Conservation (phyloP, 495 filamentous ascomycete genomes). For the Usnea hakonensis region DNA sequence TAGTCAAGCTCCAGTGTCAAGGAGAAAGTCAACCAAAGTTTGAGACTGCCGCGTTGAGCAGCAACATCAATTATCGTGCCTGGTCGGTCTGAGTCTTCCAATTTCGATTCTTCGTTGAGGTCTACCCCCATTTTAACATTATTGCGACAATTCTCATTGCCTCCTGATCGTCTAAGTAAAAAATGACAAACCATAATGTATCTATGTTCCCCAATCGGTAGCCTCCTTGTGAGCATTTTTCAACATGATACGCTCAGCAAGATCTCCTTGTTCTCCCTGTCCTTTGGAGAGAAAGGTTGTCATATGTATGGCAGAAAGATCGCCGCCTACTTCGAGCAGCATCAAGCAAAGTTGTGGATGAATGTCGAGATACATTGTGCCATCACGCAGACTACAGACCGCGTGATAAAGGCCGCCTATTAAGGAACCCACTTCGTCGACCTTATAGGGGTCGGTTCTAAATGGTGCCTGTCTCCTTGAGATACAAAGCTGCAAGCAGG, state of each 20-base stretch:
- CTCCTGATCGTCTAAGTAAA: not conserved
- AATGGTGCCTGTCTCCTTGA: no score
- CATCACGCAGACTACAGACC: not conserved
- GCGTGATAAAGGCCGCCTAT: not conserved
- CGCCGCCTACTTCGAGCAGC: not conserved
- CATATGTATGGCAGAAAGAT: not conserved
- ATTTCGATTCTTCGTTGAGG: not conserved
- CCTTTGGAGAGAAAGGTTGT: not conserved
- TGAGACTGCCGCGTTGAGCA: not conserved
- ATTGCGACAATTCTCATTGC: not conserved
- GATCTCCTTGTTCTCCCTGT: not conserved
- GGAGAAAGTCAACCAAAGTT: not conserved
- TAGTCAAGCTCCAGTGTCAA: not conserved
- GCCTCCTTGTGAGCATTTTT: not conserved
- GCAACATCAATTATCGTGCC: not conserved
- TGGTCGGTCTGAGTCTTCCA: not conserved
- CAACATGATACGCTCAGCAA: not conserved
- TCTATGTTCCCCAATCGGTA: not conserved
- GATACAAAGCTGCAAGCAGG: no score
- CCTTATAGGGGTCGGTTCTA: no score
- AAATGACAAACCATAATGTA: not conserved
- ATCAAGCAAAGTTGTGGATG: not conserved
- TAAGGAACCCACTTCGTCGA: no score
- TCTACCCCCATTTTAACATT: slow-evolving; percentile 1
- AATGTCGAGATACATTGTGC: accelerated